Conservation (phyloP, 352 stramenopile genomes). For the Pythium utonaiense region DNA sequence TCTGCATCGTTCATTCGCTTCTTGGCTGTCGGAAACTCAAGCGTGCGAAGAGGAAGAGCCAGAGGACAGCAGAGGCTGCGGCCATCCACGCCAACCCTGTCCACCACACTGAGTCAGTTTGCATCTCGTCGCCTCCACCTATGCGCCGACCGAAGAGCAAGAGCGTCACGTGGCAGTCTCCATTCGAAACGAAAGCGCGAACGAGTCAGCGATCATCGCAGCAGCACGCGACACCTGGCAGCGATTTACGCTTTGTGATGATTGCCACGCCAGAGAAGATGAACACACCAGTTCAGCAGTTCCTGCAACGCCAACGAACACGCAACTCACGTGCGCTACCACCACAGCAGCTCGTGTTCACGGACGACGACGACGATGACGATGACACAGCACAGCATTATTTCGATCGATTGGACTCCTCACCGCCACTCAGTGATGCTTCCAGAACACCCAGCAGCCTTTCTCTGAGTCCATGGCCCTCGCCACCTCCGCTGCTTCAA, state of each 20-base stretch:
- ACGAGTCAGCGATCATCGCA: constrained; percentile 2
- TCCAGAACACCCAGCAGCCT: neutral
- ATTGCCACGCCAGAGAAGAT: constrained; percentile 15
- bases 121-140: neutral
- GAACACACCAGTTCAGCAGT: neutral
- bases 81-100: neutral
- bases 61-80: neutral
- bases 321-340: neutral
- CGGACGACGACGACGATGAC: neutral
- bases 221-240: neutral
- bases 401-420: constrained; percentile 17
- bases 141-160: constrained; percentile 17
- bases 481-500: constrained; percentile 8
- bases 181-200: constrained; percentile 18
- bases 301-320: neutral
- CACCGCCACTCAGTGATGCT: neutral
- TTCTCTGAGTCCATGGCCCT: neutral
- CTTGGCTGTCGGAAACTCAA: neutral
- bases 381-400: constrained; percentile 12
- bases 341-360: neutral
- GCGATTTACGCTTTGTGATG: constrained; percentile 21
- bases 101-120: neutral
- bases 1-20: constrained; percentile 6
- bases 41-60: neutral
- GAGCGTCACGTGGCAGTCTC: constrained; percentile 23